These are phyloP conservation scores for Eucommia ulmoides DNA, from an alignment of 257 asterid genomes.

Conservation along the genomic window DNA sequence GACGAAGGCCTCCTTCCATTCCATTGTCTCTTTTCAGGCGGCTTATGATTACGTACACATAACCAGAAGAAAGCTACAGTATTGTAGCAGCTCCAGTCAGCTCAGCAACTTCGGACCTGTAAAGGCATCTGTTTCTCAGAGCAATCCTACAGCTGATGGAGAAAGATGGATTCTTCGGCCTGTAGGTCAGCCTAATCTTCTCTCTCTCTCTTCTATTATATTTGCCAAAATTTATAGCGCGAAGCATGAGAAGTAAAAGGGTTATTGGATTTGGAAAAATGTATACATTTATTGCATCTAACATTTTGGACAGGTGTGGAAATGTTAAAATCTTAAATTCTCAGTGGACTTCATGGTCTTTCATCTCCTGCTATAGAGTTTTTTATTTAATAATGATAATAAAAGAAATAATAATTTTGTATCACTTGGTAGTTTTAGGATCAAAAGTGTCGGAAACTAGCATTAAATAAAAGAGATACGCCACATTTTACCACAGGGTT, in stretches of 20 bases:
- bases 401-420: no score
- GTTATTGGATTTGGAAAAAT: background rate
- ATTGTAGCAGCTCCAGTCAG: constrained; percentile 21
- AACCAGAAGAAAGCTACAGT: constrained; percentile 37
- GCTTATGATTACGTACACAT: constrained; percentile 37
- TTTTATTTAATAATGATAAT: no score
- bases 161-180: constrained; percentile 77
- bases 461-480: no score
- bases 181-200: constrained; percentile 26
- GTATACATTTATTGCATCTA: no score
- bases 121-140: constrained; percentile 35
- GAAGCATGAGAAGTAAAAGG: background rate
- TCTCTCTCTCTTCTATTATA: background rate
- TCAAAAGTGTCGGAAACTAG: no score
- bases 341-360: background rate
- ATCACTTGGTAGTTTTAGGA: no score
- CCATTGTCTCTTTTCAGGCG: constrained; percentile 17
- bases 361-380: background rate
- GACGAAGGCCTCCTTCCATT: constrained; percentile 13
- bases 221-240: background rate
- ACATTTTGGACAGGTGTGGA: background rate
- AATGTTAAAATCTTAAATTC: background rate
- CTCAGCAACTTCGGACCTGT: constrained; percentile 37
- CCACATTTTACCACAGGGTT: no score
- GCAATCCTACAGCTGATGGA: constrained; percentile 19